Conservation (phyloP, 2,329 filamentous ascomycete genomes). For the Onygenales sp. region DNA sequence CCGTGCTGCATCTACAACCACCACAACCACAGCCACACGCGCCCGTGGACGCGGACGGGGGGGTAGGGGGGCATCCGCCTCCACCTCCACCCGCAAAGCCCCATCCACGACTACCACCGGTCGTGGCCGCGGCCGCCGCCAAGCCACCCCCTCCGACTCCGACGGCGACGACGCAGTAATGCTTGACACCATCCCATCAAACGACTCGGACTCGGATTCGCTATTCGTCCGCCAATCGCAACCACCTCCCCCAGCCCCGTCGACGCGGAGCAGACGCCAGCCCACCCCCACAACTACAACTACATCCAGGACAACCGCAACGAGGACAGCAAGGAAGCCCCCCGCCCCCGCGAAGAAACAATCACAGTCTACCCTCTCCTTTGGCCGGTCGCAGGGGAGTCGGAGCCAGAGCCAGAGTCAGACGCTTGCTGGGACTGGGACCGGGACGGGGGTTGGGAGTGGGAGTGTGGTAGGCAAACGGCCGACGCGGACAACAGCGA, state of each 20-base stretch:
- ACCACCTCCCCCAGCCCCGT: constrained; percentile 7
- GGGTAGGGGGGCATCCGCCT: constrained; percentile 10
- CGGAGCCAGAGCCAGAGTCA: constrained; percentile 12
- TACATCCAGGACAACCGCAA: constrained; percentile 9
- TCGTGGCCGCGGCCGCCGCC: constrained; percentile 16
- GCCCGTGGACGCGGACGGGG: constrained; percentile 12
- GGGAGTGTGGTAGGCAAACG: constrained; percentile 17
- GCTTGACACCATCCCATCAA: constrained; percentile 23
- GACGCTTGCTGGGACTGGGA: constrained; percentile 12
- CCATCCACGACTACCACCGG: constrained; percentile 14
- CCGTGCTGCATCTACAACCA: constrained; percentile 35
- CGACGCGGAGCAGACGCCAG: background rate
- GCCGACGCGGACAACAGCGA: constrained; percentile 16
- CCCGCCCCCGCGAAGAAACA: constrained; percentile 19
- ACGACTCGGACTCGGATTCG: constrained; percentile 22
- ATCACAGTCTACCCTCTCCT: constrained; percentile 34
- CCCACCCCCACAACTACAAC: constrained; percentile 14
- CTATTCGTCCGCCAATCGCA: constrained; percentile 33
- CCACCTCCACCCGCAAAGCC: constrained; percentile 22
- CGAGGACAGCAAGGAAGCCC: constrained; percentile 20
- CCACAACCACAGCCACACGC: constrained; percentile 30
- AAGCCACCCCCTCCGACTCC: constrained; percentile 20
- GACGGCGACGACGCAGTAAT: constrained; percentile 32
- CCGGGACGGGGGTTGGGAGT: constrained; percentile 17
- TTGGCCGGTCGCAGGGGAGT: constrained; percentile 27